Base-by-base conservation (phyloP, 257 asterid species). In the Salvia rosmarinus region DNA sequence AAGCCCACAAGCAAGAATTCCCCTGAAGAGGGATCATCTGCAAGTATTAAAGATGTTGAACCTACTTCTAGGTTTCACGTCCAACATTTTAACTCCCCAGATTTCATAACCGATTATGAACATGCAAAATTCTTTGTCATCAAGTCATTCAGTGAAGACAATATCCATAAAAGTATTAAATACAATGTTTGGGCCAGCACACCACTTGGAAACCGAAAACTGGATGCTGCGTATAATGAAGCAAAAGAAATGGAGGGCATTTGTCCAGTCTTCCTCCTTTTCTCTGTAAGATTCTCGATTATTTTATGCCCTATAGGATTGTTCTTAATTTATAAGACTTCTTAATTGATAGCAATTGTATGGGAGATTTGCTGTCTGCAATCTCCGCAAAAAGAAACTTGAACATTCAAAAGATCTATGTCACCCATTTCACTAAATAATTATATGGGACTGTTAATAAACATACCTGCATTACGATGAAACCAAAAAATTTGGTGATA, bases 101-200 rank as follows among this genome's bases (percentile, higher is more conserved):
- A 90, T 67, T 92, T 95, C 65, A 77, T 71, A 46, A 85, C 93
- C 0, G 91, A 88, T 73, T 83, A 85, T 71, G 94, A 89, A 68
- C 79, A 64, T 43, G 96, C 97, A 40, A 95, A 90, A 61, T 95
- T 95, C 71, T 91, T 90, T 68, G 97, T 95, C 49, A 95, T 95
- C 9, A 95, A 95, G 85, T 95, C 99, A 77, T 95, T 95, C 85
- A 95, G 97, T 30, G 99, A 95, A 78, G 99, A 95, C 78, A 95
- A 95, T 76, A 83, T 95, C 80, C 99, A 95, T 79, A 91, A 86
- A 80, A 95, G 99, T 80, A 92, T 95, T 62, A 95, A 95, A 76
- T 95, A 95, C 80, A 84, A 79, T 44, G 85, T 90, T 64, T 95
- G 99, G 99, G 93, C 99, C 57, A 95, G 99, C 85, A 95, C 99